phyloP scores from a whole-genome alignment of 2,329 filamentous ascomycete genomes.

The Nakataea oryzae region DNA sequence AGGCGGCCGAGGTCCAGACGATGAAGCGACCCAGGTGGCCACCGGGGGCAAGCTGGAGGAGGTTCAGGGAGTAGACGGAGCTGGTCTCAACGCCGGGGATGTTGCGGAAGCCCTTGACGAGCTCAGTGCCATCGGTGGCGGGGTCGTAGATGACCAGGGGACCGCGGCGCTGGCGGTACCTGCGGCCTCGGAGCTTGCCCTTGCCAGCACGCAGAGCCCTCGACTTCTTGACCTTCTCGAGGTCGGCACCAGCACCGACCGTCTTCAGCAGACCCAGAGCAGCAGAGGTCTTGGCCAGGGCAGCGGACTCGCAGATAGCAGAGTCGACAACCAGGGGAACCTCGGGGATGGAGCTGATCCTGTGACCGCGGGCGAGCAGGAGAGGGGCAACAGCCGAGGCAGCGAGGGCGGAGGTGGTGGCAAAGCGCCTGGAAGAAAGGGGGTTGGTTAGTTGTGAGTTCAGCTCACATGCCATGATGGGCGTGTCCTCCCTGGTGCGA shows the following conservation, averaged over 20 bases:
- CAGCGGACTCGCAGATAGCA: constrained; percentile 69
- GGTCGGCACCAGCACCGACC: constrained; percentile 78
- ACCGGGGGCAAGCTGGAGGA: constrained; percentile 97
- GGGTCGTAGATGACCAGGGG: constrained; percentile 97
- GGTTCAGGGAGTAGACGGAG: constrained; percentile 89
- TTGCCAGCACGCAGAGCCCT: constrained; percentile 97
- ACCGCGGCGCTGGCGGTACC: constrained; percentile 94
- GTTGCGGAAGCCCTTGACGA: constrained; percentile 95
- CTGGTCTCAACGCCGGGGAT: constrained; percentile 96
- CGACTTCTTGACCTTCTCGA: constrained; percentile 93
- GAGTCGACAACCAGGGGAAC: constrained; percentile 96
- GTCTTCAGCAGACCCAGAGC: constrained; percentile 82
- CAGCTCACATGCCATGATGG: neutral
- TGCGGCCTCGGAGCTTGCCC: constrained; percentile 95
- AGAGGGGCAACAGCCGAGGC: constrained; percentile 92
- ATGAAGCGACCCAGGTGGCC: constrained; percentile 98
- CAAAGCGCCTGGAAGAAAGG: constrained; percentile 63
- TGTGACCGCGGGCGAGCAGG: constrained; percentile 93
- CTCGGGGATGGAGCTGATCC: constrained; percentile 83
- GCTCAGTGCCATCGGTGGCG: constrained; percentile 87
- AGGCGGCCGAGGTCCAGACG: constrained; percentile 95
- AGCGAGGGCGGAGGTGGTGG: constrained; percentile 92
- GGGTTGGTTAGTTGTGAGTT: neutral
- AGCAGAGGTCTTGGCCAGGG: constrained; percentile 78
- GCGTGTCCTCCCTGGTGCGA: neutral